phyloP scores from a whole-genome alignment of 1,284 basidiomycete genomes.

The Inonotus hispidus region DNA sequence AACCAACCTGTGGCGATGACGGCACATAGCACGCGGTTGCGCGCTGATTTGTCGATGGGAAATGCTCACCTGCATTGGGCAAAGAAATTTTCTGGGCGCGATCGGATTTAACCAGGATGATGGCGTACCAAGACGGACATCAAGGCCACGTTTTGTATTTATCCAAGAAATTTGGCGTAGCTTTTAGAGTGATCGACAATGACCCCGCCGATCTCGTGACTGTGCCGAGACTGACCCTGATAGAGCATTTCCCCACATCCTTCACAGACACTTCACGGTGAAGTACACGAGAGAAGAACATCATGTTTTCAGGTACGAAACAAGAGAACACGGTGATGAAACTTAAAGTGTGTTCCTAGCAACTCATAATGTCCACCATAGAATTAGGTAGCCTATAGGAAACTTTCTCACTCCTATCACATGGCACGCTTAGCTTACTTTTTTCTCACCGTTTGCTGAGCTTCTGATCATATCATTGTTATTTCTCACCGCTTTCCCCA shows the following conservation, averaged over 20 bases:
- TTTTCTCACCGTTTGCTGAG: neutral
- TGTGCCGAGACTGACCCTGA: neutral
- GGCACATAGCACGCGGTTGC: neutral
- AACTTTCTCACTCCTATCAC: neutral
- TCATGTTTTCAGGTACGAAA: too few species aligned
- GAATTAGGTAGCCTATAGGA: neutral
- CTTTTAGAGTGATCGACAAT: neutral
- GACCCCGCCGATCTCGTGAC: neutral
- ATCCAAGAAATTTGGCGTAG: neutral
- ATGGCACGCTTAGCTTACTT: neutral
- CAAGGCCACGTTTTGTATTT: neutral
- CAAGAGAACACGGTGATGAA: too few species aligned
- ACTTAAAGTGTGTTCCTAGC: too few species aligned
- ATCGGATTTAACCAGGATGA: neutral
- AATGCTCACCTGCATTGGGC: neutral
- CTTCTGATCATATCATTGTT: neutral
- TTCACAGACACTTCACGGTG: too few species aligned
- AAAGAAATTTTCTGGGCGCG: neutral
- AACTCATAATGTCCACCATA: too few species aligned
- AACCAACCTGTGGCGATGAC: neutral
- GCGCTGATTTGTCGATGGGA: neutral
- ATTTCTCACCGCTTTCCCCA: neutral
- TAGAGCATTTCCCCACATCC: neutral
- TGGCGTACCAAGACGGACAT: neutral
- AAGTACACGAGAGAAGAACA: too few species aligned